phyloP scores from a whole-genome alignment of 2,329 filamentous ascomycete species.

The Penicillium sp. region DNA sequence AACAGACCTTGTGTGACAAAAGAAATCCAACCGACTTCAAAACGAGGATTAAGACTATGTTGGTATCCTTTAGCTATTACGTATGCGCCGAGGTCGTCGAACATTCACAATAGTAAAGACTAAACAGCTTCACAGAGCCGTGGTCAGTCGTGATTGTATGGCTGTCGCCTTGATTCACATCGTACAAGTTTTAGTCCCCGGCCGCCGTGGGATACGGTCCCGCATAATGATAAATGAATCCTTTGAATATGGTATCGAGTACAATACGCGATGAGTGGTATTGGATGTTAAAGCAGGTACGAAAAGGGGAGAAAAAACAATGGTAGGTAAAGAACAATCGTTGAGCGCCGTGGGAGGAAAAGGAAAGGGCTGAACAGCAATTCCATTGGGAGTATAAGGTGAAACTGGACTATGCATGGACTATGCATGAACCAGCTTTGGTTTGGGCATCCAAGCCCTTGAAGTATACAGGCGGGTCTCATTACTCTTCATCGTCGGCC shows the following conservation, averaged over 20 bases:
- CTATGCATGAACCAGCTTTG: neutral
- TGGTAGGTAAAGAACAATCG: neutral
- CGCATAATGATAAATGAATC: neutral
- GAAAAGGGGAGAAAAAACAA: neutral
- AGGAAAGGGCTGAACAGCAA: neutral
- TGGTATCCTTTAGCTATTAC: no score
- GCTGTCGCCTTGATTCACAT: no score
- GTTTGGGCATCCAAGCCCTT: neutral
- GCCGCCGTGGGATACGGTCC: no score
- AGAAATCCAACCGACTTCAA: no score
- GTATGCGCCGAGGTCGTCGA: no score
- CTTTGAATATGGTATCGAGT: neutral
- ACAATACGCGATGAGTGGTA: neutral
- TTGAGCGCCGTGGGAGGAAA: neutral
- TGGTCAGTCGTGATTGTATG: no score
- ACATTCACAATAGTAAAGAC: no score
- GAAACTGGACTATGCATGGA: neutral
- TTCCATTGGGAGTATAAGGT: neutral
- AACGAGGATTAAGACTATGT: no score
- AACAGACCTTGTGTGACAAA: no score
- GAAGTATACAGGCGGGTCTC: neutral
- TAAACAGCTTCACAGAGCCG: no score
- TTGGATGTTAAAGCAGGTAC: neutral
- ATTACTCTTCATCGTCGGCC: slow-evolving; percentile 15
- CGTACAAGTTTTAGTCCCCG: no score